phyloP scores from a whole-genome alignment of 148 eudicot genomes.

The Rheum nobile region DNA sequence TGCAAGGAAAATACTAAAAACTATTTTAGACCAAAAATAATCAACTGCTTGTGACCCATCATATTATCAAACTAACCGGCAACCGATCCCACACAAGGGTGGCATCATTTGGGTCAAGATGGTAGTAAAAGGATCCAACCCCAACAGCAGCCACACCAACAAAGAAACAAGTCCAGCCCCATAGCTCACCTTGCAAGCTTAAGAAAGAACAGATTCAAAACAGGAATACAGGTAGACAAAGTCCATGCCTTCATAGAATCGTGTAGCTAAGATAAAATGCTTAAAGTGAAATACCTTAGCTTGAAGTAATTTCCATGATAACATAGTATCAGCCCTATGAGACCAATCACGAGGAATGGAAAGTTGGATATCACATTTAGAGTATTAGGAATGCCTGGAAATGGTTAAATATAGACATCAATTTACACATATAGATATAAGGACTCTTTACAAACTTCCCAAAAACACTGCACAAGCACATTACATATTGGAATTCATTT shows the following conservation, averaged over 20 bases:
- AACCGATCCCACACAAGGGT: constrained; percentile 96
- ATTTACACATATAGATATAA: not conserved
- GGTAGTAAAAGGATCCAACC: constrained; percentile 89
- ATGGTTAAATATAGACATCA: not conserved
- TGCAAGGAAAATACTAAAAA: not conserved
- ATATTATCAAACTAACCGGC: constrained; percentile 48
- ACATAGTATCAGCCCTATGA: constrained; percentile 73
- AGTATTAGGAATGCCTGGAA: constrained; percentile 77
- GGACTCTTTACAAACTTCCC: not conserved
- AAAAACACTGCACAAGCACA: not conserved
- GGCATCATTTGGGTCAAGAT: constrained; percentile 81
- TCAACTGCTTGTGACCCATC: not conserved
- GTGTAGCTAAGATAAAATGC: not conserved
- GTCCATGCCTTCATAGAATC: not conserved
- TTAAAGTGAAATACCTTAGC: constrained; percentile 43
- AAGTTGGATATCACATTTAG: constrained; percentile 82
- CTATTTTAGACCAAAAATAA: not conserved
- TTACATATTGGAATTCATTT: not conserved
- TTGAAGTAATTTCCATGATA: constrained; percentile 57
- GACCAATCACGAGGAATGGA: constrained; percentile 74
- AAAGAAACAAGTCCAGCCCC: constrained; percentile 83
- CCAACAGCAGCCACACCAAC: constrained; percentile 88
- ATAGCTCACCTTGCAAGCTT: constrained; percentile 83
- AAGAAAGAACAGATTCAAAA: not conserved
- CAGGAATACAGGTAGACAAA: not conserved